Conservation (phyloP, 2,329 filamentous ascomycete genomes). For the Alternaria dauci region DNA sequence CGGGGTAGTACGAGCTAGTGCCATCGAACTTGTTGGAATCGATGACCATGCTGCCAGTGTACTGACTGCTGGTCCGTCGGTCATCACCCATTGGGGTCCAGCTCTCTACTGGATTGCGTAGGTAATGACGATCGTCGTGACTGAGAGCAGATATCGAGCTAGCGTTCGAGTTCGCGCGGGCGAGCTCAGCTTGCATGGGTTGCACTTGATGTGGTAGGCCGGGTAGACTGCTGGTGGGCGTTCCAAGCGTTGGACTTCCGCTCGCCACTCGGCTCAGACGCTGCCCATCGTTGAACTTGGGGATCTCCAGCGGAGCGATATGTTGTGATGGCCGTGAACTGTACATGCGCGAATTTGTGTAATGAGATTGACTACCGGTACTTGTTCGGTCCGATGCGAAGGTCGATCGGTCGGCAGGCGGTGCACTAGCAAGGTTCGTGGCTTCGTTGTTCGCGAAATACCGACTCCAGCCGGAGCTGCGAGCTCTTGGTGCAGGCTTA, state of each 20-base stretch:
- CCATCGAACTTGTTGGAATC: slow-evolving; percentile 60
- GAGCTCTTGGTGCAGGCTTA: slow-evolving; percentile 40
- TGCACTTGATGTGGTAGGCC: slow-evolving; percentile 47
- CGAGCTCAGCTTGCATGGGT: slow-evolving; percentile 51
- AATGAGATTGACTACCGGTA: slow-evolving; percentile 49
- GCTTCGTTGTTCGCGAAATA: slow-evolving; percentile 79
- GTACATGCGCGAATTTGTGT: slow-evolving; percentile 63
- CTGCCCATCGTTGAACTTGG: slow-evolving; percentile 62
- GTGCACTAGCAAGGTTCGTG: slow-evolving; percentile 64
- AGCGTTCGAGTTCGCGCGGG: slow-evolving; percentile 48
- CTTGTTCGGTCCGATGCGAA: slow-evolving; percentile 52
- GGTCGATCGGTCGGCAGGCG: slow-evolving; percentile 63
- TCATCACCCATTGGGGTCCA: slow-evolving; percentile 49
- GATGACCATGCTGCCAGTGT: slow-evolving; percentile 54
- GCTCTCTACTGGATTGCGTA: slow-evolving; percentile 41
- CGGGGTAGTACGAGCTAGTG: slow-evolving; percentile 58
- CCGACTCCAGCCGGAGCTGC: slow-evolving; percentile 77
- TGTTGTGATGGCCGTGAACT: slow-evolving; percentile 72
- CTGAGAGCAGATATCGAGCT: slow-evolving; percentile 46
- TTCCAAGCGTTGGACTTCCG: slow-evolving; percentile 73
- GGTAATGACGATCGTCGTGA: slow-evolving; percentile 43
- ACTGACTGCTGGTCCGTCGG: slow-evolving; percentile 55
- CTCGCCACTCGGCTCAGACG: slow-evolving; percentile 72
- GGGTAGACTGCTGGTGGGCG: slow-evolving; percentile 59
- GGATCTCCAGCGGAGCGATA: slow-evolving; percentile 69